phyloP scores from a whole-genome alignment of 768 basidiomycete genomes.

The Podaxis sp. region DNA sequence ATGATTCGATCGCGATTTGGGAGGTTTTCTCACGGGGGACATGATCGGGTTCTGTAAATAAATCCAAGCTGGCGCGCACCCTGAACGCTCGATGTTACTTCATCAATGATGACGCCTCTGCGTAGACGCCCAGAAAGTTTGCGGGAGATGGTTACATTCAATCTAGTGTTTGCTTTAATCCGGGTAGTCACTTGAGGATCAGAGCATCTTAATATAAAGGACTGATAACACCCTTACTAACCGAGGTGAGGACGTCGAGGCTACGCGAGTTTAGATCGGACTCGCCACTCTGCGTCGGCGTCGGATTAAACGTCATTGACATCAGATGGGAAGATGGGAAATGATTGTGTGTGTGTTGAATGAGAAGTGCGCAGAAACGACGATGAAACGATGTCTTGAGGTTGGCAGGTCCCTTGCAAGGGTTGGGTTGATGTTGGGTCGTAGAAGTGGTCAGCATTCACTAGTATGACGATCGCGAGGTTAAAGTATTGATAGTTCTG shows the following conservation, averaged over 20 bases:
- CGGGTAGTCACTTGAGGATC: neutral
- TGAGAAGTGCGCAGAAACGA: neutral
- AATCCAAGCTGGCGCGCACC: neutral
- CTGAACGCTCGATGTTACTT: neutral
- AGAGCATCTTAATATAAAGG: constrained; percentile 2
- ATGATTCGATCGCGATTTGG: constrained; percentile 4
- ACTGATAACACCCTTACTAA: neutral
- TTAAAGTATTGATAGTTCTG: neutral
- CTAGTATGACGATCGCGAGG: neutral
- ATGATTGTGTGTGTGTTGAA: neutral
- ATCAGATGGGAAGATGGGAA: neutral
- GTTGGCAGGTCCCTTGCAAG: neutral
- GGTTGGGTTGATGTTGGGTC: neutral
- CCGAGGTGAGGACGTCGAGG: constrained; percentile 3
- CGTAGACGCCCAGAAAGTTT: neutral
- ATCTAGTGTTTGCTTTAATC: neutral
- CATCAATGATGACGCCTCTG: neutral
- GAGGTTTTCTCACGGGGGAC: neutral
- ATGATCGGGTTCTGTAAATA: neutral
- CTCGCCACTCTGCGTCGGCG: neutral
- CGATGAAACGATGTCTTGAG: neutral
- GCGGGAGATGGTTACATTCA: neutral
- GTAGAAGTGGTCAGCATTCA: neutral
- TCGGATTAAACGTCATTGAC: neutral
- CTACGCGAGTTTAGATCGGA: constrained; percentile 3